A percentile compares a stretch with the other conserved stretches of the same genome.
phyloP scores from a whole-genome alignment of 2,329 filamentous ascomycete species.

The Dactylellina sp. region DNA sequence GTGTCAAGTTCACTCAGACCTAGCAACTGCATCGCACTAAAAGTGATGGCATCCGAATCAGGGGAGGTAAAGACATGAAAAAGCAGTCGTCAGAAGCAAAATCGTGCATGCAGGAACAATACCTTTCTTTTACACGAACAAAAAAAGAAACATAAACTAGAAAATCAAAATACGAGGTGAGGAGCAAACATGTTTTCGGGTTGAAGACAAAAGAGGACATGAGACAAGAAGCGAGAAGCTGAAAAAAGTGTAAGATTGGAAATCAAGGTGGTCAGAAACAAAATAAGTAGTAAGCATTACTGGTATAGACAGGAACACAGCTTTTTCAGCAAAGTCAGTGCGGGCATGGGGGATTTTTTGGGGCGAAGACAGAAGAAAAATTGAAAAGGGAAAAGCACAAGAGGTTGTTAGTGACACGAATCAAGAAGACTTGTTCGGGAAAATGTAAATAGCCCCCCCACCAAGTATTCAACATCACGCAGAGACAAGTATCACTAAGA shows the following conservation, averaged over 20 bases:
- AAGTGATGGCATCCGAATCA: not conserved
- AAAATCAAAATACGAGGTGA: not conserved
- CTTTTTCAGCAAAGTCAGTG: constrained; percentile 26
- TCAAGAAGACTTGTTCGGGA: not conserved
- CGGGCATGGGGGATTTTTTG: constrained; percentile 9
- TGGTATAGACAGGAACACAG: constrained; percentile 37
- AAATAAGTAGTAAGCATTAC: constrained; percentile 32
- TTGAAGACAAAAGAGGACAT: constrained; percentile 7
- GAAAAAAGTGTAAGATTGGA: not conserved
- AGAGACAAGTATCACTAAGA: constrained; percentile 23
- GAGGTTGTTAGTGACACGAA: not conserved
- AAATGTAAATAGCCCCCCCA: constrained; percentile 17
- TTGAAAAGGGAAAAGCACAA: not conserved
- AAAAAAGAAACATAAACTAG: not conserved
- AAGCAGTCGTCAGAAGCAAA: not conserved
- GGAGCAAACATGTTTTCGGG: not conserved
- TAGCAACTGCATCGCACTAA: constrained; percentile 40
- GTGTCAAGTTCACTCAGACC: constrained; percentile 38
- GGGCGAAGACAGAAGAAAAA: constrained; percentile 1
- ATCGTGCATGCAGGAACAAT: too few relatives aligned
- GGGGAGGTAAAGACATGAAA: not conserved
- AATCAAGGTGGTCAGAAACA: constrained; percentile 9
- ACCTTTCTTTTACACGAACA: not conserved
- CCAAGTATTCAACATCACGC: constrained; percentile 16
- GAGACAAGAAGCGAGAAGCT: not conserved